Percentiles rank a stretch among this genome's conserved stretches.
phyloP scores from a whole-genome alignment of 2,329 filamentous ascomycete species.

The Bipolaris sorokiniana region DNA sequence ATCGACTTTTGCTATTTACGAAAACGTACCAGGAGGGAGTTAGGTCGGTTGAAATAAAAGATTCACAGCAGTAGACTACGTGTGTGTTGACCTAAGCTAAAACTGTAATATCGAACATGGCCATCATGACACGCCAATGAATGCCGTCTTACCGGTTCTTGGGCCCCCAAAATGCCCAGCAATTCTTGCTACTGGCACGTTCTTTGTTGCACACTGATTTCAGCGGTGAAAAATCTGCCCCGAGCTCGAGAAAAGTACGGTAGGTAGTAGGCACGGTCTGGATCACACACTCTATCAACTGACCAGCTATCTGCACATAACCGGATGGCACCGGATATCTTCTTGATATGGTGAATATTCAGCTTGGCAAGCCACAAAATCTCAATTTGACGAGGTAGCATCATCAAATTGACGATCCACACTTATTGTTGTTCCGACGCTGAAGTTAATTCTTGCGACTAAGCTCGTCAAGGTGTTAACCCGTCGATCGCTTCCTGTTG shows the following conservation, averaged over 20 bases:
- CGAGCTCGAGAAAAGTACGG: conserved; percentile 2
- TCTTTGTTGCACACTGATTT: neutral
- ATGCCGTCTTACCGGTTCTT: neutral
- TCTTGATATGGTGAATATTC: neutral
- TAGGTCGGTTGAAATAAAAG: neutral
- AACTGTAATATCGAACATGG: neutral
- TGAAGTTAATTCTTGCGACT: conserved; percentile 1
- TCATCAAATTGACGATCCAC: neutral
- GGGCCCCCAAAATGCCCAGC: neutral
- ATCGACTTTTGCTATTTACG: neutral
- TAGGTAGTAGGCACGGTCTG: neutral
- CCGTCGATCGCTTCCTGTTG: conserved; percentile 5
- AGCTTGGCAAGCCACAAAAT: neutral
- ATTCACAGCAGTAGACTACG: neutral
- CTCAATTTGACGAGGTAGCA: too few relatives aligned
- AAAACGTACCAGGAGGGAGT: neutral
- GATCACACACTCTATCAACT: neutral
- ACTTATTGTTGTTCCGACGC: neutral
- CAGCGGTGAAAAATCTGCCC: conserved; percentile 1
- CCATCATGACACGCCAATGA: neutral
- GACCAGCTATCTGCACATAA: neutral
- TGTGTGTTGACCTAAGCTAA: neutral
- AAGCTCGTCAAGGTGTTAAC: conserved; percentile 1
- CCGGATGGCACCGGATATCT: neutral
- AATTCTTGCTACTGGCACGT: conserved; percentile 5